A percentile compares a stretch with the other conserved stretches of the same genome.
Evolutionary conservation across 345 rosid genomes (phyloP).

Genomic region (Durio zibethinus): DNA sequence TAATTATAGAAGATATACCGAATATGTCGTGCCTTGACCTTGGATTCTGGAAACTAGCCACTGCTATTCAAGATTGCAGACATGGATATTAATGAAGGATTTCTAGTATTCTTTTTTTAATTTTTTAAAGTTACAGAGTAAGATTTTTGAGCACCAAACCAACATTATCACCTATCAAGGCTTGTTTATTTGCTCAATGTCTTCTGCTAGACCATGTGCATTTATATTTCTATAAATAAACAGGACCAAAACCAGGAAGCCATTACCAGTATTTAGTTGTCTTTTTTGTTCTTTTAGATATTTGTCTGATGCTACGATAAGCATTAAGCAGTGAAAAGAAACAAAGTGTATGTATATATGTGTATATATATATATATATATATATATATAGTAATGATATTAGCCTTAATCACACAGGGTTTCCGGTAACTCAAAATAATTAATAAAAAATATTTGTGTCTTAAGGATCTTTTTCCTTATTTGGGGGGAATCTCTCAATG

Average conservation of each 20-base stretch:
- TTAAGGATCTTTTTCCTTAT: too few relatives aligned
- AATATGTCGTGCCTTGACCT: neutral
- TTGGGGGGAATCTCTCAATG: too few relatives aligned
- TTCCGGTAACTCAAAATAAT: neutral
- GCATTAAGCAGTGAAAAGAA: neutral
- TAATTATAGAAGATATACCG: neutral
- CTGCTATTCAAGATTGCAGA: neutral
- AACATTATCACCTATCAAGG: neutral
- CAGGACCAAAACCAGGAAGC: neutral
- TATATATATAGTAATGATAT: neutral
- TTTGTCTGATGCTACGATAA: neutral
- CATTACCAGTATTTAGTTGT: neutral
- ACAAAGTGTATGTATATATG: neutral
- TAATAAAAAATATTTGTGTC: too few relatives aligned
- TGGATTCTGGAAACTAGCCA: neutral
- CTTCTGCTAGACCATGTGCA: constrained; percentile 1
- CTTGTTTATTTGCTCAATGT: neutral
- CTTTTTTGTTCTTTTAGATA: neutral
- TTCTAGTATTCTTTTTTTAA: neutral
- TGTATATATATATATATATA: too few relatives aligned
- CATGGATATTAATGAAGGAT: neutral
- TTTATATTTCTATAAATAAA: neutral
- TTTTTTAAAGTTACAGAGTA: neutral
- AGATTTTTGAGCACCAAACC: neutral
- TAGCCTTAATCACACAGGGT: neutral